phyloP scores from a whole-genome alignment of 2,329 filamentous ascomycete genomes.

The Byssothecium circinans region DNA sequence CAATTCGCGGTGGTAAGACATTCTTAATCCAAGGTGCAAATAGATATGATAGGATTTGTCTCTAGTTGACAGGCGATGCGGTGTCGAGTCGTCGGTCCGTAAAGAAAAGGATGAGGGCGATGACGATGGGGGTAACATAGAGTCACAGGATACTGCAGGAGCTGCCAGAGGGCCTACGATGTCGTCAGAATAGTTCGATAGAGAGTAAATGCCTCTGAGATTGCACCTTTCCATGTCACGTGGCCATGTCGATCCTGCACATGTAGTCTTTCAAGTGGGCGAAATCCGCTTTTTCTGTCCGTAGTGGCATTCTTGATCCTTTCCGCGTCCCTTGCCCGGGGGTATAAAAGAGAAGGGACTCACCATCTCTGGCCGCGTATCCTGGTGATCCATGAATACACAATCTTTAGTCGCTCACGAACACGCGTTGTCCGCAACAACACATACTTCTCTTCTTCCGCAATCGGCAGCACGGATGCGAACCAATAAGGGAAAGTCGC shows the following conservation, averaged over 20 bases:
- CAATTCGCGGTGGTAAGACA: too few species aligned
- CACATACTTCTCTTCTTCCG: slow-evolving; percentile 76
- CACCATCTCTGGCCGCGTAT: slow-evolving; percentile 73
- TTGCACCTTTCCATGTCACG: neutral
- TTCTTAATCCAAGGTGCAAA: neutral
- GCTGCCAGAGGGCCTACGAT: slow-evolving; percentile 32
- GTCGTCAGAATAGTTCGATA: too few species aligned
- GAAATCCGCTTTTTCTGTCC: slow-evolving; percentile 1
- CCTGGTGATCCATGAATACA: slow-evolving; percentile 74
- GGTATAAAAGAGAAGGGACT: slow-evolving; percentile 38
- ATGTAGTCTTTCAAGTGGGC: too few species aligned
- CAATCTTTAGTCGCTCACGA: slow-evolving; percentile 79
- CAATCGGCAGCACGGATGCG: slow-evolving; percentile 75
- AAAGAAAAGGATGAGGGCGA: slow-evolving; percentile 20
- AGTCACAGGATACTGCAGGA: slow-evolving; percentile 42
- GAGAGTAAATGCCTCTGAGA: neutral
- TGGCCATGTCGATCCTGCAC: neutral
- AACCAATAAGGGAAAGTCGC: slow-evolving; percentile 88
- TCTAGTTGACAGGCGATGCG: neutral
- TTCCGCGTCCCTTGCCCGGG: too few species aligned
- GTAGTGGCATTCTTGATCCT: slow-evolving; percentile 2
- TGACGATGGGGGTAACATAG: slow-evolving; percentile 22
- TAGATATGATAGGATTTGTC: slow-evolving; percentile 6
- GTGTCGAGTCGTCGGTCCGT: slow-evolving; percentile 1
- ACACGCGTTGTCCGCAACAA: slow-evolving; percentile 75